Conservation (phyloP, 495 filamentous ascomycete species). For the Xylaria bambusicola region DNA sequence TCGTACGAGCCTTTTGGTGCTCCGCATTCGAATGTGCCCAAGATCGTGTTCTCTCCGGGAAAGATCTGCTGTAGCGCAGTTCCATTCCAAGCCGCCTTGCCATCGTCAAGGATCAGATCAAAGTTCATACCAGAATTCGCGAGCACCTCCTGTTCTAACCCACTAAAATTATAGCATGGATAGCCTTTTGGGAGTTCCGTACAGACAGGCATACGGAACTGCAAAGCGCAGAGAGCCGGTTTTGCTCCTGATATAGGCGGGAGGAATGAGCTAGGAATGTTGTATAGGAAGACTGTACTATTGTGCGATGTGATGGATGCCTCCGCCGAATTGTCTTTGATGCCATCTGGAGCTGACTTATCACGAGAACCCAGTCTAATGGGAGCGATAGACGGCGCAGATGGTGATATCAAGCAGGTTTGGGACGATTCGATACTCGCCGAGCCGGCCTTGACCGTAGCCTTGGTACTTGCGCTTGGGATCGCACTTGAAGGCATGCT, state of each 20-base stretch:
- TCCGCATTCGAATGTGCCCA: conserved; percentile 31
- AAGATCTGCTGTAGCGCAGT: conserved; percentile 28
- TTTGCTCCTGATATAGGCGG: neutral
- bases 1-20: conserved; percentile 5
- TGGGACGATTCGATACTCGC: conserved; percentile 12
- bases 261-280: conserved; percentile 24
- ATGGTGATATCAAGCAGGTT: conserved; percentile 24
- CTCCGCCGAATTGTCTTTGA: conserved; percentile 15
- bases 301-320: conserved; percentile 19
- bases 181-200: conserved; percentile 28
- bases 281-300: conserved; percentile 26
- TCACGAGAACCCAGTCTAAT: conserved; percentile 16
- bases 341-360: conserved; percentile 6
- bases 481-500: neutral
- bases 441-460: neutral
- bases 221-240: conserved; percentile 26
- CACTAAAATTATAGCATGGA: conserved; percentile 32
- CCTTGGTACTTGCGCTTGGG: neutral
- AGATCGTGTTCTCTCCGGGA: conserved; percentile 24
- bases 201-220: conserved; percentile 35
- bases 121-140: conserved; percentile 32
- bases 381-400: conserved; percentile 31
- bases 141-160: conserved; percentile 30
- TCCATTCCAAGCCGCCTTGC: conserved; percentile 25
- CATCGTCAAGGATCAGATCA: conserved; percentile 25